Evolutionary conservation across 768 basidiomycete species (phyloP).

Genomic region (Lentinula sp.): DNA sequence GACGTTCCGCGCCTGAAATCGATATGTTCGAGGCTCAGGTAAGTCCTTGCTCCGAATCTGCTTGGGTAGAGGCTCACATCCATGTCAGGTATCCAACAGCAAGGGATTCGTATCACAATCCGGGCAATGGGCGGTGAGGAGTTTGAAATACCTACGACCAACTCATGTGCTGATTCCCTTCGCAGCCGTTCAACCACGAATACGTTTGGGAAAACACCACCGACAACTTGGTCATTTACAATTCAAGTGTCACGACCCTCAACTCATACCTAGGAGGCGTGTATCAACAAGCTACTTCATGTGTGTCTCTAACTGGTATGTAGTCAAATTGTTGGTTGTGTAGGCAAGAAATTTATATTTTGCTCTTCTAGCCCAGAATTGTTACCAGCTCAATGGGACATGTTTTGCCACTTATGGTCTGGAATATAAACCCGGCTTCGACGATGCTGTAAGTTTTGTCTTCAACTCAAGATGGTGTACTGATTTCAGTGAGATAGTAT

Average conservation of each 20-base stretch:
- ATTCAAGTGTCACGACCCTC: slow-evolving; percentile 23
- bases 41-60: slow-evolving; percentile 8
- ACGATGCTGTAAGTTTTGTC: slow-evolving; percentile 27
- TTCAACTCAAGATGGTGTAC: slow-evolving; percentile 24
- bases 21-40: slow-evolving; percentile 54
- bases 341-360: not conserved
- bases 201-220: slow-evolving; percentile 36
- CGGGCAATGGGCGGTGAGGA: slow-evolving; percentile 36
- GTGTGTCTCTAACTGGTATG: slow-evolving; percentile 23
- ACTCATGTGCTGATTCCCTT: not conserved
- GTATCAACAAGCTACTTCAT: slow-evolving; percentile 34
- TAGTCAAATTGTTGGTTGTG: slow-evolving; percentile 12
- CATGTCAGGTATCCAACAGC: slow-evolving; percentile 6
- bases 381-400: slow-evolving; percentile 35
- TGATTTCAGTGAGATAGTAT: slow-evolving; percentile 34
- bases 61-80: not conserved
- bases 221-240: slow-evolving; percentile 23
- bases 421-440: slow-evolving; percentile 44
- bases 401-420: slow-evolving; percentile 49
- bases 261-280: slow-evolving; percentile 41
- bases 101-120: slow-evolving; percentile 42
- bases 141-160: not conserved
- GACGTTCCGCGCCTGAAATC: slow-evolving; percentile 53
- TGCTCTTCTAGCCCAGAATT: slow-evolving; percentile 26
- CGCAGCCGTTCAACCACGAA: slow-evolving; percentile 36